phyloP scores from a whole-genome alignment of 495 filamentous ascomycete species.

The Cenococcum geophilum region DNA sequence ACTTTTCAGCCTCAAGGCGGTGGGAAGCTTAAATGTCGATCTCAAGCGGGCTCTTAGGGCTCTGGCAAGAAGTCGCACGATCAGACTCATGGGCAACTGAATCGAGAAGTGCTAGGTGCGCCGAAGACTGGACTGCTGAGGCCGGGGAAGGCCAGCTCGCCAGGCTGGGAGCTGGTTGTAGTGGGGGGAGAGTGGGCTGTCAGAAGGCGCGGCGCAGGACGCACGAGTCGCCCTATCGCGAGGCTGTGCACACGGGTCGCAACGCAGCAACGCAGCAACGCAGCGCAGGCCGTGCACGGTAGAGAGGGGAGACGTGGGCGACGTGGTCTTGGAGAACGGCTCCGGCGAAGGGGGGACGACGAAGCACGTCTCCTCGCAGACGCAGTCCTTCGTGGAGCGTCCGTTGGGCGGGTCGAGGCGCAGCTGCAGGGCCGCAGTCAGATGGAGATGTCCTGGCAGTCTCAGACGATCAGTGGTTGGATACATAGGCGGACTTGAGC shows the following conservation, averaged over 20 bases:
- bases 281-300: neutral
- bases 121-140: neutral
- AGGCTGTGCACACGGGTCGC: neutral
- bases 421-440: neutral
- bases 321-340: neutral
- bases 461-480: no score
- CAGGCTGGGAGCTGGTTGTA: neutral
- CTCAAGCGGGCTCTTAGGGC: conserved; percentile 6
- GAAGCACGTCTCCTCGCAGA: neutral
- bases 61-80: conserved; percentile 12
- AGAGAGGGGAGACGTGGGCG: neutral
- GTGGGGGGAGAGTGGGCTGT: neutral
- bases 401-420: neutral
- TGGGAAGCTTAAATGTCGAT: conserved; percentile 26
- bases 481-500: neutral
- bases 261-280: neutral
- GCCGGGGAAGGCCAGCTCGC: neutral
- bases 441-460: neutral
- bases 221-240: neutral
- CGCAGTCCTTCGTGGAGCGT: neutral
- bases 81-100: conserved; percentile 25
- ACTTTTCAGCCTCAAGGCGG: conserved; percentile 29
- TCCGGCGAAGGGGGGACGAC: neutral
- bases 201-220: neutral
- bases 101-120: neutral